Evolutionary conservation across 148 eudicot species (phyloP), one percentile per base, ranked within the genome.

Genomic region (Rhododendron molle): DNA sequence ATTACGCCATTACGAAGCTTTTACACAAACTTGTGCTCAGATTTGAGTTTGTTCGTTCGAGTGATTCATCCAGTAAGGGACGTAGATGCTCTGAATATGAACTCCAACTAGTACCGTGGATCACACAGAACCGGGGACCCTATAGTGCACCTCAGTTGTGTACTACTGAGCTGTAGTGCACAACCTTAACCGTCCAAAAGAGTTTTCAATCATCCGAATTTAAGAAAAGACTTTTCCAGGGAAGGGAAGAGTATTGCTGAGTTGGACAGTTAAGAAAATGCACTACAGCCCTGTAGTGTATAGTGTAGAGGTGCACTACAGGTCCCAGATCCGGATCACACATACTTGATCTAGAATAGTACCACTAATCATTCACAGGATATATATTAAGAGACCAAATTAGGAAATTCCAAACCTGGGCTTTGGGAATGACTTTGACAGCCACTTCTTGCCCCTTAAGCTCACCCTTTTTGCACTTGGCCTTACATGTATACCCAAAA

Each of bases 401-500:
- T 1, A 20, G 28, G 21, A 56, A 88, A 30, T 38, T 40, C 28
- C 84, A 14, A 83, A 93, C 98, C 98, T 94, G 94, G 16, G 95
- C 82, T 88, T 97, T 97, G 43, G 98, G 94, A 81, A 97, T 94
- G 91, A 97, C 89, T 88, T 97, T 97, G 86, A 97, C 96, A 38
- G 99, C 99, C 73, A 95, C 95, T 50, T 92, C 93, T 83, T 89
- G 91, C 2, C 96, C 98, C 88, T 91, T 94, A 44, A 90, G 87
- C 43, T 93, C 94, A 11, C 99, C 98, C 81, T 95, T 97, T 91
- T 92, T 94, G 76, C 87, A 89, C 88, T 89, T 91, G 18, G 96
- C 99, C 58, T 85, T 88, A 46, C 98, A 90, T 58, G 99, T 97
- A 86, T 95, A 94, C 86, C 98, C 99, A 91, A 97, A 97, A 92